phyloP scores from a whole-genome alignment of 2,329 filamentous ascomycete species.

The Nemania diffusa region DNA sequence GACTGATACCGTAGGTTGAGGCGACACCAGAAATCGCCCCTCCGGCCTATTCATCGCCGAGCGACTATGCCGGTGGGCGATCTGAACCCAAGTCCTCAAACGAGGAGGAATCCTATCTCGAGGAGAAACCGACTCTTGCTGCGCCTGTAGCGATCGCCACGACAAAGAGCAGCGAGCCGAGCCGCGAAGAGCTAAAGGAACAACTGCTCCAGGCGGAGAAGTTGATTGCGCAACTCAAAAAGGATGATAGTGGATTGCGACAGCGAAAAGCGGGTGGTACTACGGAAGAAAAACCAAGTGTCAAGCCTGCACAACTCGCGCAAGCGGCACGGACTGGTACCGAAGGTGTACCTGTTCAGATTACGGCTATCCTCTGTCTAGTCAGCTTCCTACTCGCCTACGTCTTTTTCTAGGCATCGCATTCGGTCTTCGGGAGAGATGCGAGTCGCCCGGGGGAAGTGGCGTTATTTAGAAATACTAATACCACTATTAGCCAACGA shows the following conservation, averaged over 20 bases:
- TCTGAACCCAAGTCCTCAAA: constrained; percentile 43
- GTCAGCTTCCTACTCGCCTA: constrained; percentile 94
- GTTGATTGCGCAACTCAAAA: constrained; percentile 74
- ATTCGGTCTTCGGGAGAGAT: constrained; percentile 15
- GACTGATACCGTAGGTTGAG: constrained; percentile 43
- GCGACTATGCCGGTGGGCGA: constrained; percentile 51
- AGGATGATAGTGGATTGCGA: constrained; percentile 75
- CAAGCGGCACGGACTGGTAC: constrained; percentile 65
- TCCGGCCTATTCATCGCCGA: constrained; percentile 58
- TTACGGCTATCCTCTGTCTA: constrained; percentile 85
- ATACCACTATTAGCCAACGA: constrained; percentile 10
- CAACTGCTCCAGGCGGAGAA: constrained; percentile 81
- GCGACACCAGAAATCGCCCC: constrained; percentile 59
- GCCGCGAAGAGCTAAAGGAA: constrained; percentile 71
- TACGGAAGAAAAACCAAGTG: constrained; percentile 59
- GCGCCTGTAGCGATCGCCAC: constrained; percentile 60
- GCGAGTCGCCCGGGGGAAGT: constrained; percentile 4
- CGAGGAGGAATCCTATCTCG: constrained; percentile 46
- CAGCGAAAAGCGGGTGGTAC: constrained; percentile 77
- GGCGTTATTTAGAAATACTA: constrained; percentile 10
- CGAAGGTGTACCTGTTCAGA: constrained; percentile 87
- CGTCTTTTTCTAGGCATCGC: constrained; percentile 81
- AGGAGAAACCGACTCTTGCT: constrained; percentile 46
- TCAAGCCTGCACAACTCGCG: constrained; percentile 57
- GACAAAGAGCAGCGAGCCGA: constrained; percentile 55